Evolutionary conservation across 2,329 filamentous ascomycete genomes (phyloP).

Genomic region (Albifimbria verrucaria): DNA sequence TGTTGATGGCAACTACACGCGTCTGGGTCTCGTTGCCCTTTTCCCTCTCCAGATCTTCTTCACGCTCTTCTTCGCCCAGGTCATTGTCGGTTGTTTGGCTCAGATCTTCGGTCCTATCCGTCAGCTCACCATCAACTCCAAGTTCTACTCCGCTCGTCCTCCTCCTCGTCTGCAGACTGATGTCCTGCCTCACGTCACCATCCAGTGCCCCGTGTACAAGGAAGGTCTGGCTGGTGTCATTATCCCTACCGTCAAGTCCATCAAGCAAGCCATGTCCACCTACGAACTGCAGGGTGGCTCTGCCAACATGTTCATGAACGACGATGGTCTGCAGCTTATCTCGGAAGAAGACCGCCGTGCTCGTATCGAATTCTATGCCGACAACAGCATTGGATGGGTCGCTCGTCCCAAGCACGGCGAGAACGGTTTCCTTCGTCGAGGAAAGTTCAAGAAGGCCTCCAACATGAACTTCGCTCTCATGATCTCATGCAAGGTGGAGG

Average conservation of each 20-base stretch:
- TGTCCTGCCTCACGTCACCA: conserved; percentile 69
- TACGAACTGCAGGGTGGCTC: conserved; percentile 77
- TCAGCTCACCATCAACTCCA: conserved; percentile 72
- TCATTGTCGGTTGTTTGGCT: conserved; percentile 71
- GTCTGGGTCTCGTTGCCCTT: conserved; percentile 62
- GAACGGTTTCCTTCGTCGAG: conserved; percentile 58
- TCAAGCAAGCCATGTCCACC: conserved; percentile 74
- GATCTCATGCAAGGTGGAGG: conserved; percentile 67
- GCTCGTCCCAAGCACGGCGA: conserved; percentile 62
- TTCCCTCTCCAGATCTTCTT: conserved; percentile 76
- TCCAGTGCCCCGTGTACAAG: conserved; percentile 87
- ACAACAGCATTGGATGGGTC: conserved; percentile 68
- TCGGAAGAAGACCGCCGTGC: conserved; percentile 58
- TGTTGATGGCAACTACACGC: conserved; percentile 60
- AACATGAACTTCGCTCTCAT: conserved; percentile 72
- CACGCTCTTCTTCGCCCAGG: conserved; percentile 77
- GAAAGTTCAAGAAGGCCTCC: conserved; percentile 69
- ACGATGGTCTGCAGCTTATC: conserved; percentile 70
- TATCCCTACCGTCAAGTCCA: conserved; percentile 70
- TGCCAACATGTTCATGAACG: conserved; percentile 74
- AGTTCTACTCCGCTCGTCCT: conserved; percentile 74
- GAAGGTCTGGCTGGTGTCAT: conserved; percentile 76
- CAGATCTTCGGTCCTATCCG: conserved; percentile 74
- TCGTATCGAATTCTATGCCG: conserved; percentile 65
- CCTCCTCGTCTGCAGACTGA: conserved; percentile 57